A percentile compares a stretch with the other conserved stretches of the same genome.
phyloP scores from a whole-genome alignment of 23 red algal genomes.

The Gracilaria gracilis region DNA sequence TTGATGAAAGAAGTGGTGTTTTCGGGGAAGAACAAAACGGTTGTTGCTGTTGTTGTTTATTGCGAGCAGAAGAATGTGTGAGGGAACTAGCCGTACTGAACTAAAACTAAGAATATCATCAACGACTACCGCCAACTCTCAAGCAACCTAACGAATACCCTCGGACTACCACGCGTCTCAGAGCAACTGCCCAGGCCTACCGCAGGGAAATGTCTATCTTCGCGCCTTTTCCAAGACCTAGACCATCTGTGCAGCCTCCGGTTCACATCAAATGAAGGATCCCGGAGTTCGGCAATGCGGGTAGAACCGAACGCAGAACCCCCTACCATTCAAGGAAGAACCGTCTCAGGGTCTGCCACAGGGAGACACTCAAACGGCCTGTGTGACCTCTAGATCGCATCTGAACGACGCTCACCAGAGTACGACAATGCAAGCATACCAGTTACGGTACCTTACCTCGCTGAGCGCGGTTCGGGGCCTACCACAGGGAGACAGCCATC shows the following conservation, averaged over 20 bases:
- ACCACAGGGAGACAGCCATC: neutral
- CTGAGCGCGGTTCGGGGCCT: constrained; percentile 1
- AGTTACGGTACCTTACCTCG: neutral
- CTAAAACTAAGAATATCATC: neutral
- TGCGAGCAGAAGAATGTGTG: no score
- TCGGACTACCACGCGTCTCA: neutral
- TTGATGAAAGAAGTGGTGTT: no score
- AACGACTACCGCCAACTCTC: neutral
- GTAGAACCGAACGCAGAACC: neutral
- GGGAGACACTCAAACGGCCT: neutral
- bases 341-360: neutral
- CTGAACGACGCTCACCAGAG: neutral
- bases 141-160: neutral
- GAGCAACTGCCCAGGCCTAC: neutral
- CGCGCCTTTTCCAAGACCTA: constrained; percentile 31
- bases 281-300: neutral
- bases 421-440: neutral
- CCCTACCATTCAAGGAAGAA: neutral
- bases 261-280: neutral
- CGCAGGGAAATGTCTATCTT: constrained; percentile 22
- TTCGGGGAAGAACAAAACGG: no score
- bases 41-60: no score
- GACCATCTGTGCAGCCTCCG: neutral
- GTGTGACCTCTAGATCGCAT: neutral
- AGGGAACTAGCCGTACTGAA: no score